phyloP scores from a whole-genome alignment of 345 rosid genomes.

The Euclidium syriacum region DNA sequence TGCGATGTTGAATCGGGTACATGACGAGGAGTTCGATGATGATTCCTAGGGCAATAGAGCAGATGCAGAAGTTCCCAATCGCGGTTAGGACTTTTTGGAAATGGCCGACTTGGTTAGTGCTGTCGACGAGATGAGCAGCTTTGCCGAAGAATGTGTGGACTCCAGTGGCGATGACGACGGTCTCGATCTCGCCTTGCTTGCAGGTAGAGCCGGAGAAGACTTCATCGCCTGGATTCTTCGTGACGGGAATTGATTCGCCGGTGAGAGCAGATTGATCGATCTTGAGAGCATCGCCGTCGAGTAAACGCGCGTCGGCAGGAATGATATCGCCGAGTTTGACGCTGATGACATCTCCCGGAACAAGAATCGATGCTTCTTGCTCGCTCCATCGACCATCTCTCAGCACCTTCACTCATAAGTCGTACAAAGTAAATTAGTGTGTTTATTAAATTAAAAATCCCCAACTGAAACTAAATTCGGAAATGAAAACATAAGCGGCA shows the following conservation, averaged over 20 bases:
- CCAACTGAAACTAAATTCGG: too few relatives aligned
- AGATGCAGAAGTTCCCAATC: conserved; percentile 92
- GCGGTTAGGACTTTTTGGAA: conserved; percentile 83
- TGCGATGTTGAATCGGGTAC: conserved; percentile 74
- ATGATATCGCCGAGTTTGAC: conserved; percentile 83
- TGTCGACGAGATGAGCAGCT: conserved; percentile 95
- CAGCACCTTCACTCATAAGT: conserved; percentile 53
- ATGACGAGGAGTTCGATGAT: conserved; percentile 57
- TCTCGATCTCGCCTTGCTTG: conserved; percentile 88
- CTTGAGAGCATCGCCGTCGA: conserved; percentile 90
- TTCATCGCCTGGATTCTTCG: conserved; percentile 70
- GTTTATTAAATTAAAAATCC: too few relatives aligned
- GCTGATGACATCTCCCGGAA: conserved; percentile 87
- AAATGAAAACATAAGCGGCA: too few relatives aligned
- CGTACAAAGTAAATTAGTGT: too few relatives aligned
- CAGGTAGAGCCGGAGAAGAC: conserved; percentile 92
- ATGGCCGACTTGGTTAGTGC: conserved; percentile 85
- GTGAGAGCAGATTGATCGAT: conserved; percentile 94
- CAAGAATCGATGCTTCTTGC: conserved; percentile 85
- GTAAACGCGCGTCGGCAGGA: conserved; percentile 96
- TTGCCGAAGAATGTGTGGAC: conserved; percentile 95
- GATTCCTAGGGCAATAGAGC: conserved; percentile 79
- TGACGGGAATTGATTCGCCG: conserved; percentile 88
- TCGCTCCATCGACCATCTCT: conserved; percentile 83
- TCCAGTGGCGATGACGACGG: conserved; percentile 87